Conservation (phyloP, 108 stramenopile genomes). For the Cyclostephanos tholiformis region DNA sequence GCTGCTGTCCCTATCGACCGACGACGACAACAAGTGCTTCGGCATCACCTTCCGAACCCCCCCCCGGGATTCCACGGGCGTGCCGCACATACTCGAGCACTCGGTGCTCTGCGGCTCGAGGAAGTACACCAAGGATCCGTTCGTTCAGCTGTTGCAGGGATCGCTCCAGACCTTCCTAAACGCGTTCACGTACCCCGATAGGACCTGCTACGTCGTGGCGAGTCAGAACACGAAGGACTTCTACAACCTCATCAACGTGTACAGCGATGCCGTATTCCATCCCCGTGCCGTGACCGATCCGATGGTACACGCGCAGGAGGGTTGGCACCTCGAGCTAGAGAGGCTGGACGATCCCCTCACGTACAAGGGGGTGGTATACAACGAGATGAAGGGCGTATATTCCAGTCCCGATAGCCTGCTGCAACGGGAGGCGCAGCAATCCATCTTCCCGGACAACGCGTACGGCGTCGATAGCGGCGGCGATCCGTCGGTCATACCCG, state of each 20-base stretch:
- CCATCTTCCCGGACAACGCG: constrained; percentile 94
- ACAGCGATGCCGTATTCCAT: constrained; percentile 95
- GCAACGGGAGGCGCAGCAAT: constrained; percentile 87
- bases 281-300: constrained; percentile 92
- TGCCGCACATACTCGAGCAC: constrained; percentile 99
- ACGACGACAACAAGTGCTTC: constrained; percentile 99
- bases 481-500: constrained; percentile 94
- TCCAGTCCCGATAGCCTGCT: constrained; percentile 90
- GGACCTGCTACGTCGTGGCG: constrained; percentile 98
- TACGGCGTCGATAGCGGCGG: constrained; percentile 97
- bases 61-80: constrained; percentile 93
- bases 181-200: constrained; percentile 99
- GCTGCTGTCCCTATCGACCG: constrained; percentile 86
- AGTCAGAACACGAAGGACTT: constrained; percentile 97
- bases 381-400: constrained; percentile 99
- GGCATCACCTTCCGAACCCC: constrained; percentile 99
- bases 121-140: constrained; percentile 98
- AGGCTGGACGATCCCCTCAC: constrained; percentile 81
- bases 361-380: constrained; percentile 99
- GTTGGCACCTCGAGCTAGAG: constrained; percentile 98
- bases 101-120: constrained; percentile 95
- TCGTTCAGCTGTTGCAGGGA: constrained; percentile 96
- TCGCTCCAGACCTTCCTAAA: constrained; percentile 97
- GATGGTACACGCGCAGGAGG: constrained; percentile 95
- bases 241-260: constrained; percentile 99